A percentile compares a stretch with the other conserved stretches of the same genome.
Evolutionary conservation across 2,329 filamentous ascomycete genomes (phyloP).

Genomic region (Phialophora verrucosa): DNA sequence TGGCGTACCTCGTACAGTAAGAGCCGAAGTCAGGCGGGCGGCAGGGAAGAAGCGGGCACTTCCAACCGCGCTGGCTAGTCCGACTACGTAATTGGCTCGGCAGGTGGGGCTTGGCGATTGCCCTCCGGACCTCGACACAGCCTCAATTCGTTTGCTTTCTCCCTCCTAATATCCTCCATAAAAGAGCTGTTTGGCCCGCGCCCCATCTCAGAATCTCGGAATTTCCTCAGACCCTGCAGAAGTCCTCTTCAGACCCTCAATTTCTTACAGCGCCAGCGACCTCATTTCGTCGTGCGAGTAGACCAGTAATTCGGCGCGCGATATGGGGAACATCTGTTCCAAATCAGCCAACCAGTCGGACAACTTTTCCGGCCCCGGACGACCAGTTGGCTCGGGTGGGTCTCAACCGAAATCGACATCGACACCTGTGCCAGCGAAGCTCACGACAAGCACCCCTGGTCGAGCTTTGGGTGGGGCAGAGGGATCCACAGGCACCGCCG

Average conservation of each 20-base stretch:
- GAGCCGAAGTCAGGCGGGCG: neutral
- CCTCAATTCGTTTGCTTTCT: neutral
- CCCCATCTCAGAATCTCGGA: neutral
- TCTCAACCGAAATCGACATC: constrained; percentile 51
- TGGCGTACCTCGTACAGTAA: too few relatives aligned
- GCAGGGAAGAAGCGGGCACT: neutral
- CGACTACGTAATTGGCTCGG: neutral
- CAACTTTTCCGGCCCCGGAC: constrained; percentile 74
- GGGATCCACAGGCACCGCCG: constrained; percentile 47
- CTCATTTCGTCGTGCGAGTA: neutral
- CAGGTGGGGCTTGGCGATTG: neutral
- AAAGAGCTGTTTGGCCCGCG: neutral
- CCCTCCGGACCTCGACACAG: neutral
- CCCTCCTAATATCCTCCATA: neutral
- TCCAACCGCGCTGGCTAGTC: neutral
- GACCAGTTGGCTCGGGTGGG: constrained; percentile 66
- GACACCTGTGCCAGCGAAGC: constrained; percentile 55
- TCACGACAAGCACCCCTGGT: constrained; percentile 54
- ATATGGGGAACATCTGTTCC: constrained; percentile 90
- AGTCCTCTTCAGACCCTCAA: neutral
- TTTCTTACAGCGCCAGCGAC: neutral
- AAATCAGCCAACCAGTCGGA: constrained; percentile 66
- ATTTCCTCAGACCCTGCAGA: neutral
- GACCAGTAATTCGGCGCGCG: neutral
- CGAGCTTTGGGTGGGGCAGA: constrained; percentile 67